Evolutionary conservation across 2,329 filamentous ascomycete genomes (phyloP).

Genomic region (Allantophomopsis cytisporea): DNA sequence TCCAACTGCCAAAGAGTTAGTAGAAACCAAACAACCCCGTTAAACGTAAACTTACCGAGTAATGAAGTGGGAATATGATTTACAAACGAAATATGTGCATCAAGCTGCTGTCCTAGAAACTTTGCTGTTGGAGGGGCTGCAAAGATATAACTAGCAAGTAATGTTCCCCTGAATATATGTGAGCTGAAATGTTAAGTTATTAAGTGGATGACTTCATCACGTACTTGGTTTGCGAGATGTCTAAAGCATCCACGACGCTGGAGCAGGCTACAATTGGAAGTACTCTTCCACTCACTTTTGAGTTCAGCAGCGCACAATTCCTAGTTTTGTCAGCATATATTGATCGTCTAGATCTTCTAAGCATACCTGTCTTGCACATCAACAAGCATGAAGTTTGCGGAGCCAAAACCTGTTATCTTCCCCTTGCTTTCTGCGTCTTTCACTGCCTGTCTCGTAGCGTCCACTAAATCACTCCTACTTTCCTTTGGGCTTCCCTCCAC

Average conservation of each 20-base stretch:
- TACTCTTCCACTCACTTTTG: too few species aligned
- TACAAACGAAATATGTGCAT: slow-evolving; percentile 32
- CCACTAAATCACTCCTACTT: background rate
- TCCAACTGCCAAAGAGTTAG: slow-evolving; percentile 13
- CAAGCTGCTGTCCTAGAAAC: slow-evolving; percentile 43
- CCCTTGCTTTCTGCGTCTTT: background rate
- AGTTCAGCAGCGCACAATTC: too few species aligned
- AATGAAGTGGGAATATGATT: slow-evolving; percentile 44
- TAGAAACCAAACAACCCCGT: too few species aligned
- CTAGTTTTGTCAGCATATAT: too few species aligned
- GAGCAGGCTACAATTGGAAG: too few species aligned
- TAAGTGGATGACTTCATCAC: too few species aligned
- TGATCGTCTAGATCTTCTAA: too few species aligned
- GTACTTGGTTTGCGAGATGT: too few species aligned
- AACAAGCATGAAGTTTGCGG: too few species aligned
- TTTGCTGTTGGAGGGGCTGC: slow-evolving; percentile 34
- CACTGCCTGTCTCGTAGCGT: background rate
- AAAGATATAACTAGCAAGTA: slow-evolving; percentile 35
- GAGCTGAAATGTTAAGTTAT: background rate
- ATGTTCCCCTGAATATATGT: slow-evolving; percentile 14
- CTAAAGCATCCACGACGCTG: too few species aligned
- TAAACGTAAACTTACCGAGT: slow-evolving; percentile 21
- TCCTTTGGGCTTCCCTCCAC: slow-evolving; percentile 1
- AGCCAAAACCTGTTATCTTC: too few species aligned
- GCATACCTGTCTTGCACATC: too few species aligned